Evolutionary conservation across 139 green algal genomes (phyloP).

Genomic region (Chlorella sp.): DNA sequence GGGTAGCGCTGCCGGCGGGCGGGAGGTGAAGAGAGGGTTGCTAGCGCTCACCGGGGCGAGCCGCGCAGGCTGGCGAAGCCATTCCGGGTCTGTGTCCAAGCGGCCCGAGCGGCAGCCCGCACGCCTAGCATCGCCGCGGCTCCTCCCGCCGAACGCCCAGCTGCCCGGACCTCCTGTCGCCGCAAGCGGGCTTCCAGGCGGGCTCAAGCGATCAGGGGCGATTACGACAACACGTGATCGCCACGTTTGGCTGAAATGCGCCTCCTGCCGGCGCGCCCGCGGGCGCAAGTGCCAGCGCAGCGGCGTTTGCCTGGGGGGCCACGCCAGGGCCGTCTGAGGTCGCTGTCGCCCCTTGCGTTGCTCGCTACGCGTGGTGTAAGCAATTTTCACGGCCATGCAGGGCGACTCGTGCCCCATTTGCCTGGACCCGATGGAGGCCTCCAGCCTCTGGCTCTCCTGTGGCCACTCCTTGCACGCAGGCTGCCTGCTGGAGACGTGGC

Average conservation of each 20-base stretch:
- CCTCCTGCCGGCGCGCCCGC: too few species aligned
- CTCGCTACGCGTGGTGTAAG: too few species aligned
- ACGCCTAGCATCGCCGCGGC: slow-evolving; percentile 11
- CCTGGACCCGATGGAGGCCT: background rate
- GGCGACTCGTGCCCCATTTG: background rate
- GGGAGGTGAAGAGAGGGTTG: too few species aligned
- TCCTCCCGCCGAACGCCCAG: slow-evolving; percentile 59
- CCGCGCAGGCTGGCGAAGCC: background rate
- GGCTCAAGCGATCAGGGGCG: too few species aligned
- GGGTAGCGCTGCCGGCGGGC: too few species aligned
- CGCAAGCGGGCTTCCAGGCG: slow-evolving; percentile 40
- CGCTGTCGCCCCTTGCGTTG: too few species aligned
- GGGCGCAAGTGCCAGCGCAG: too few species aligned
- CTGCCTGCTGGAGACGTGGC: background rate
- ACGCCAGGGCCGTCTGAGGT: too few species aligned
- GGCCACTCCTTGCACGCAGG: background rate
- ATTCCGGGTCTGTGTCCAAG: background rate
- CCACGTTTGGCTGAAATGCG: too few species aligned
- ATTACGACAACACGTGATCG: too few species aligned
- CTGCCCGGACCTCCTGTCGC: slow-evolving; percentile 56
- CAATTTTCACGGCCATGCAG: background rate
- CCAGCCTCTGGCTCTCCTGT: background rate
- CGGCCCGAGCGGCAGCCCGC: background rate
- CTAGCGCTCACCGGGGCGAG: too few species aligned
- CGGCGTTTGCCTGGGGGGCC: too few species aligned